A percentile compares a stretch with the other conserved stretches of the same genome.
These are phyloP conservation scores for Phaseolus lunatus DNA, from an alignment of 306 rosid species.

Conservation along the genomic window DNA sequence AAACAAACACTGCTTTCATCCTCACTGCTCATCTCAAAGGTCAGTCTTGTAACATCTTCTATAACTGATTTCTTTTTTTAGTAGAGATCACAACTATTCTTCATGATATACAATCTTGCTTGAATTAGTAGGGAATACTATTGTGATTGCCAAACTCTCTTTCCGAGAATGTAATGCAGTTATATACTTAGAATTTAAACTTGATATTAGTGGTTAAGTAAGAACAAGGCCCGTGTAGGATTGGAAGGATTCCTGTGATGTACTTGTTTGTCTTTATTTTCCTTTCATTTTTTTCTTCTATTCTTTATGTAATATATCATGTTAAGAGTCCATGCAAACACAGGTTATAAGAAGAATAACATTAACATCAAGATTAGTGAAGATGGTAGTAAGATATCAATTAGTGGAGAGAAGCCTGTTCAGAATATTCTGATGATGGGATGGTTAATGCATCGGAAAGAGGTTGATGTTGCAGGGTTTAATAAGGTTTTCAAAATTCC, in stretches of 20 bases:
- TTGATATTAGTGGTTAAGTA: background rate
- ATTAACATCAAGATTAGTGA: slow-evolving; percentile 69
- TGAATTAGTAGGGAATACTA: background rate
- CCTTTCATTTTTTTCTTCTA: background rate
- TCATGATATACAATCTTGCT: background rate
- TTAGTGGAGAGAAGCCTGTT: slow-evolving; percentile 65
- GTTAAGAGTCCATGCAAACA: slow-evolving; percentile 37
- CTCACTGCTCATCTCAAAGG: slow-evolving; percentile 81
- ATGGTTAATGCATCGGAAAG: slow-evolving; percentile 61
- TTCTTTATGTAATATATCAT: background rate
- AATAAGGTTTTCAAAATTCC: slow-evolving; percentile 72
- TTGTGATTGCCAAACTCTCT: background rate
- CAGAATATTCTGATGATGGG: slow-evolving; percentile 70
- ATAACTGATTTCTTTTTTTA: background rate
- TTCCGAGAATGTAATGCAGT: background rate
- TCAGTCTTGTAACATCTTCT: slow-evolving; percentile 21
- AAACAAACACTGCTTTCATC: slow-evolving; percentile 64
- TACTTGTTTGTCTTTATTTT: background rate
- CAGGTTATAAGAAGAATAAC: slow-evolving; percentile 70
- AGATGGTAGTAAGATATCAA: slow-evolving; percentile 65
- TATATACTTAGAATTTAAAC: background rate
- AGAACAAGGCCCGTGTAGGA: background rate
- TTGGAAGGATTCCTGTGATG: background rate
- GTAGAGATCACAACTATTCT: background rate
- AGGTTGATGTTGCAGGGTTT: slow-evolving; percentile 61